phyloP scores from a whole-genome alignment of 495 filamentous ascomycete species.

The Ascobolus immersus region DNA sequence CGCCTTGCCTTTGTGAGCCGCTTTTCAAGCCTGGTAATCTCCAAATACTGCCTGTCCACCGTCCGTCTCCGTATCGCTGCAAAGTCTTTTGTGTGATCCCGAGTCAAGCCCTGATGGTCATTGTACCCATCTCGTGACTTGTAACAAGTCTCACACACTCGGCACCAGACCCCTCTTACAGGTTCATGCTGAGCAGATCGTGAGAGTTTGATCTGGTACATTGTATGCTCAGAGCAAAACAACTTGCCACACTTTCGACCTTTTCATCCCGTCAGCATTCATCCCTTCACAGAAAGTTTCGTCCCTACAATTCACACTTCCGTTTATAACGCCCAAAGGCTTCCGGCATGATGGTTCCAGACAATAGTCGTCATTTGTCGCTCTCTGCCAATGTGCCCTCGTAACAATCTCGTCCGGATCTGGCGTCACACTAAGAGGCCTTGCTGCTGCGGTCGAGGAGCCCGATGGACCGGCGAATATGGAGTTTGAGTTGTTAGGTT shows the following conservation, averaged over 20 bases:
- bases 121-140: slow-evolving; percentile 91
- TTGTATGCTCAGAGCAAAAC: slow-evolving; percentile 94
- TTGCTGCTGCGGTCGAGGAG: slow-evolving; percentile 11
- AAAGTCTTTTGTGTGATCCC: slow-evolving; percentile 49
- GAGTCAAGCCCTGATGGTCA: slow-evolving; percentile 45
- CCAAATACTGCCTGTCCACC: slow-evolving; percentile 61
- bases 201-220: slow-evolving; percentile 98
- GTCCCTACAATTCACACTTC: slow-evolving; percentile 53
- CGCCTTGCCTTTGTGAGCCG: slow-evolving; percentile 36
- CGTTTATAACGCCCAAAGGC: slow-evolving; percentile 48
- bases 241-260: slow-evolving; percentile 59
- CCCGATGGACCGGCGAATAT: slow-evolving; percentile 7
- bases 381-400: slow-evolving; percentile 65
- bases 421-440: slow-evolving; percentile 10
- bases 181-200: slow-evolving; percentile 77
- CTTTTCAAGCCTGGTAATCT: slow-evolving; percentile 75
- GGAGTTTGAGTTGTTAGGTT: slow-evolving; percentile 80
- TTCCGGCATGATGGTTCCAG: slow-evolving; percentile 68
- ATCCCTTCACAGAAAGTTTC: neutral
- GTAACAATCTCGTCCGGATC: slow-evolving; percentile 81
- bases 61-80: slow-evolving; percentile 38
- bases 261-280: neutral
- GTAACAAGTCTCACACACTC: slow-evolving; percentile 94
- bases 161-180: slow-evolving; percentile 71
- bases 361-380: slow-evolving; percentile 47